Base-by-base conservation (phyloP, 2,329 filamentous ascomycete genomes). In the Cadophora malorum region DNA sequence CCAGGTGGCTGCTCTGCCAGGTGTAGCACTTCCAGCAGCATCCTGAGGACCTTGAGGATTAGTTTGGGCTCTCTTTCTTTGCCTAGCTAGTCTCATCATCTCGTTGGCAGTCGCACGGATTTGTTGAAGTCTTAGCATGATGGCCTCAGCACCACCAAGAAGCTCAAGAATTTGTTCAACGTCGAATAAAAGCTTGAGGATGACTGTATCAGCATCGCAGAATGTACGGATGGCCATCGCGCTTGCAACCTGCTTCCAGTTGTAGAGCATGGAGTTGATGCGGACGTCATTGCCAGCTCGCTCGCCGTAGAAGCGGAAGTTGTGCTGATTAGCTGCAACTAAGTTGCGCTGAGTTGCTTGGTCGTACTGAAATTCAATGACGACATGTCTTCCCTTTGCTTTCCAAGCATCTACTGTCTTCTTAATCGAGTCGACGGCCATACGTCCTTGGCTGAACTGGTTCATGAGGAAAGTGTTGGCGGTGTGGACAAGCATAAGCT, bases 321-420 rank as follows among this genome's bases (percentile, higher is more conserved):
- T 80, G 19, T 79, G 76, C 59, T 83, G 76, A 69, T 85, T 85
- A 56, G 78, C 75, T 12, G 79, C 71, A 65, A 86, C 80, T 5
- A 86, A 74, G 23, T 82, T 79, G 12, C 80, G 79, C 71, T 86
- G 84, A 9, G 83, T 85, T 23, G 75, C 74, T 73, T 85, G 82
- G 72, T 86, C 83, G 71, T 84, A 86, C 70, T 81, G 80, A 72
- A 86, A 86, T 67, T 85, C 81, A 9, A 80, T 77, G 25, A 86
- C 83, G 50, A 79, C 78, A 19, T 82, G 80, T 12, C 83, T 77
- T 60, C 83, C 83, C 66, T 82, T 83, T 1, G 78, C 77, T 38
- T 75, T 77, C 83, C 83, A 78, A 8, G 55, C 61, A 31, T 78
- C 76, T n/a, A 74, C 72, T 1, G 70, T 73, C 65, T 74, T 76